phyloP scores from a whole-genome alignment of 768 basidiomycete species.

The Udeniomyces megalosporus region DNA sequence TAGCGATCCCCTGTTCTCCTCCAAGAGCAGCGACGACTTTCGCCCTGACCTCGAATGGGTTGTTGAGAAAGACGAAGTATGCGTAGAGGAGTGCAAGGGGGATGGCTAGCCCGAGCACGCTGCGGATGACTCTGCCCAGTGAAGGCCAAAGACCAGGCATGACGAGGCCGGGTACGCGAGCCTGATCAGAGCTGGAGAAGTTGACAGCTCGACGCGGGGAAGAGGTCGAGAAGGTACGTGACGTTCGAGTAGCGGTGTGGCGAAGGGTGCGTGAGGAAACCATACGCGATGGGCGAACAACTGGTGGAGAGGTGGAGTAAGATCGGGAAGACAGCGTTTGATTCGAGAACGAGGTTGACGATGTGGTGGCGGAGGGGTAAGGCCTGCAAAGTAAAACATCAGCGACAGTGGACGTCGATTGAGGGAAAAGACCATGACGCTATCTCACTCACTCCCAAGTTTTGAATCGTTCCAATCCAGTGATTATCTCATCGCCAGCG shows the following conservation, averaged over 20 bases:
- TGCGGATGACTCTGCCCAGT: too few species aligned
- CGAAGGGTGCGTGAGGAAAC: background rate
- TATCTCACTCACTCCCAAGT: slow-evolving; percentile 6
- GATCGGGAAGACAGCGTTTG: background rate
- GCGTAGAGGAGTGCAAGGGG: background rate
- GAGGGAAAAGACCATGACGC: too few species aligned
- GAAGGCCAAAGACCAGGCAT: background rate
- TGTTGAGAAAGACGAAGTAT: slow-evolving; percentile 8
- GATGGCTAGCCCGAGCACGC: background rate
- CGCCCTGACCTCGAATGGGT: slow-evolving; percentile 1
- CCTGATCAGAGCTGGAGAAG: background rate
- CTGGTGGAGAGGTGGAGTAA: background rate
- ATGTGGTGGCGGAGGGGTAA: background rate
- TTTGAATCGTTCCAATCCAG: slow-evolving; percentile 8
- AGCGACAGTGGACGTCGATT: background rate
- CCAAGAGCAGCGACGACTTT: background rate
- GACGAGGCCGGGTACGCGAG: background rate
- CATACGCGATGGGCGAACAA: background rate
- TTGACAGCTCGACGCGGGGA: background rate
- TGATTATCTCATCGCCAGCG: background rate
- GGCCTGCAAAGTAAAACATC: background rate
- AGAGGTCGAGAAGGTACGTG: background rate
- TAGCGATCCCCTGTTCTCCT: background rate
- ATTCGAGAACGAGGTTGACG: background rate
- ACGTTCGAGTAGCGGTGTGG: background rate